Percentiles rank a stretch among this genome's conserved stretches.
Conservation (phyloP, 257 asterid genomes). For the Plectranthus barbatus region DNA sequence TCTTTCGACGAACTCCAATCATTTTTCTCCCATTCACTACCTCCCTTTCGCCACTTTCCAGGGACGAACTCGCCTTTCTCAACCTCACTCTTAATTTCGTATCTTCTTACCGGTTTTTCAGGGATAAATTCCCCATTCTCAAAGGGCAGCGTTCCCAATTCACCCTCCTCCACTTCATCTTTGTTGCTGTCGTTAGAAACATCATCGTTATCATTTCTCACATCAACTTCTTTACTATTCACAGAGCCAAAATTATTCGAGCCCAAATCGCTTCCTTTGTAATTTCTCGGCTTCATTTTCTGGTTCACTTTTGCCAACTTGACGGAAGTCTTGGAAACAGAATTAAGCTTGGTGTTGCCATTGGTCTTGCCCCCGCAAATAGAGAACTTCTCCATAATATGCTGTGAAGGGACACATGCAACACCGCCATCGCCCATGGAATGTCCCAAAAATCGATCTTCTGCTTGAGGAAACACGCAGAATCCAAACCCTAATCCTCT, state of each 20-base stretch:
- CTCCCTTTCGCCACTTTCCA: constrained; percentile 53
- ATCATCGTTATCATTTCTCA: constrained; percentile 34
- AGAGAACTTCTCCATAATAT: constrained; percentile 77
- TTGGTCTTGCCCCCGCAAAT: constrained; percentile 62
- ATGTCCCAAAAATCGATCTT: constrained; percentile 38
- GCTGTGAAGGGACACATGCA: constrained; percentile 97
- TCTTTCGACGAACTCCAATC: constrained; percentile 40
- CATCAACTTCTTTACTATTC: constrained; percentile 37
- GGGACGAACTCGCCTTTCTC: constrained; percentile 56
- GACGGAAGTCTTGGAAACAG: constrained; percentile 34
- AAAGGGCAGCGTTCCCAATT: constrained; percentile 79
- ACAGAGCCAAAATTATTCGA: constrained; percentile 23
- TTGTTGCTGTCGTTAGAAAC: constrained; percentile 24
- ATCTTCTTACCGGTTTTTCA: constrained; percentile 42
- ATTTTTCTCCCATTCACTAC: constrained; percentile 32
- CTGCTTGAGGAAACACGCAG: constrained; percentile 8
- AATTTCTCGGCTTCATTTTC: constrained; percentile 52
- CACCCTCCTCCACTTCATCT: constrained; percentile 98
- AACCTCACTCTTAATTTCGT: constrained; percentile 68
- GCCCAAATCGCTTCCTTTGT: constrained; percentile 34
- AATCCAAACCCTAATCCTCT: constrained; percentile 53
- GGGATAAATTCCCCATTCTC: constrained; percentile 55
- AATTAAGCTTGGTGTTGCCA: constrained; percentile 45
- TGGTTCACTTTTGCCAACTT: constrained; percentile 37
- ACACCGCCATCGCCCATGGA: constrained; percentile 99